Evolutionary conservation across 2,329 filamentous ascomycete species (phyloP).

Genomic region (Colletotrichum magnum): DNA sequence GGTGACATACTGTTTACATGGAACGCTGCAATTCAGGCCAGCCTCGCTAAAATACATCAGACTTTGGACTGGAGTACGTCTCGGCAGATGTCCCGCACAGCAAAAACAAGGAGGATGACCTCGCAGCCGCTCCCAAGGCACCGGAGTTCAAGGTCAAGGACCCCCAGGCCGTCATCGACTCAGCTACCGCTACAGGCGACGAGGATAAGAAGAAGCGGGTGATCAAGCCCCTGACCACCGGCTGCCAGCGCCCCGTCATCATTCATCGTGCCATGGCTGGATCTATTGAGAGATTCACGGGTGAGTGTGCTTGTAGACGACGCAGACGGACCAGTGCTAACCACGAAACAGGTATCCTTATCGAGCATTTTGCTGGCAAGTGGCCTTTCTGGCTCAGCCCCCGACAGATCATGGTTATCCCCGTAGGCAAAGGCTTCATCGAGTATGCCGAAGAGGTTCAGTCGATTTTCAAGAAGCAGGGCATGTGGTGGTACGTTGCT

Average conservation of each 20-base stretch:
- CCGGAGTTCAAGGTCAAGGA: conserved; percentile 53
- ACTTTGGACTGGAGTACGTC: conserved; percentile 91
- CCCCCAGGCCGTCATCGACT: conserved; percentile 45
- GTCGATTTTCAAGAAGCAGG: conserved; percentile 74
- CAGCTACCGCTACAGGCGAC: conserved; percentile 59
- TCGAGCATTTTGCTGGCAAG: conserved; percentile 88
- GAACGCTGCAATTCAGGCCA: not conserved
- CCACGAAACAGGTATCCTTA: conserved; percentile 79
- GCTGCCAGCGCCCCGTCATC: conserved; percentile 87
- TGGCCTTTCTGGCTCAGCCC: conserved; percentile 93
- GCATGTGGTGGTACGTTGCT: conserved; percentile 70
- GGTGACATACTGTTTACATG: not conserved
- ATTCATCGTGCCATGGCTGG: conserved; percentile 88
- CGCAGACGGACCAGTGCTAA: conserved; percentile 5
- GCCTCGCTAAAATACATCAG: conserved; percentile 61
- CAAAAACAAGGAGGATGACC: conserved; percentile 52
- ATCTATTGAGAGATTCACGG: conserved; percentile 67
- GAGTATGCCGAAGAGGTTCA: conserved; percentile 84
- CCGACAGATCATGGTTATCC: conserved; percentile 75
- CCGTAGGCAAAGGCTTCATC: conserved; percentile 78
- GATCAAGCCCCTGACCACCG: conserved; percentile 70
- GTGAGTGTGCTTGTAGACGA: not conserved
- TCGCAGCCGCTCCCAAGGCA: conserved; percentile 45
- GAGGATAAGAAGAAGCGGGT: conserved; percentile 53
- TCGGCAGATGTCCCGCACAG: conserved; percentile 72